Base-by-base conservation (phyloP, 2,329 filamentous ascomycete species). In the Apiospora hydei region DNA sequence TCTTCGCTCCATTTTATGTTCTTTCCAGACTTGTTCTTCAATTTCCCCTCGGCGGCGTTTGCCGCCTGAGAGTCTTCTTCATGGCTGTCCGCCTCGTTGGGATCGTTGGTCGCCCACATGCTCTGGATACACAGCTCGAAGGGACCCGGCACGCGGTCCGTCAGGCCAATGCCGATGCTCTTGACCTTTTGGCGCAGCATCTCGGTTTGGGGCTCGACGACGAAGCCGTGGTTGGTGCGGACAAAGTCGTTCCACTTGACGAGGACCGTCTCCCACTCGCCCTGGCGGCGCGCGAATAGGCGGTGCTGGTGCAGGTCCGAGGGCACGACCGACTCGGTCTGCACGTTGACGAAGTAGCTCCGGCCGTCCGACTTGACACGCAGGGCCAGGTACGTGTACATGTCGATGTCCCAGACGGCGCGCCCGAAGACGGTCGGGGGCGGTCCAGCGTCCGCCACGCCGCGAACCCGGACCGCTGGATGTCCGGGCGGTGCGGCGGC, bases 281-380 rank as follows among this genome's bases (percentile, higher is more conserved):
- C 95, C 0, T 93, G 91, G 11, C 90, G 89, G 78, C 91, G 92
- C 11, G 92, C 88, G 77, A 94, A 97, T 5, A 99, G 84, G 69
- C 96, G 88, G 82, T 99, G 96, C 81, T 99, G 96, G 82, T 98
- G 96, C 74, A 99, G 87, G 81, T 99, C 96, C n/a, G 95, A 96
- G 14, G 94, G 93, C 67, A 98, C 94, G 71, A 99, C 92, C 1
- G 93, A 94, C 80, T 99, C 96, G 3, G 95, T 98, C 85, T 98
- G 96, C 21, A 99, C 85, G 82, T 99, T 99, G 78, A 99, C 90
- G 72, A 98, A 94, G 85, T 98, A 99, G 78, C 94, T 93, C 72
- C 96, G 88, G 21, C 95, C 95, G 80, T 98, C 96, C 3, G 94
- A 96, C 81, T 95, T 96, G 77, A 99, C 88, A 18, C 95, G 92